Base-by-base conservation (phyloP, 169 alveolate species). In the Eimeria zaria region DNA sequence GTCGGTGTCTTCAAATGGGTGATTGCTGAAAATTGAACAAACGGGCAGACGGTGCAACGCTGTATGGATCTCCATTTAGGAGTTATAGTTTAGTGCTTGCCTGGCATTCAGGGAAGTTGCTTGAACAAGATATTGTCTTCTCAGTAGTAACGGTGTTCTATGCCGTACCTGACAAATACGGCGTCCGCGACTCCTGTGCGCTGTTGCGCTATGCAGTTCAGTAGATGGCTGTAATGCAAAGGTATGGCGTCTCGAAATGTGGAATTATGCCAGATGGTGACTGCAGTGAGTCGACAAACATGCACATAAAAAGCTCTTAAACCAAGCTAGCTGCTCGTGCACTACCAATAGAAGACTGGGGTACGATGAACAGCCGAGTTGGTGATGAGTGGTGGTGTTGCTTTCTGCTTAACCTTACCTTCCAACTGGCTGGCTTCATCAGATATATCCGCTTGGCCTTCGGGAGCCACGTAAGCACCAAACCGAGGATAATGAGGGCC, bases 191-290 rank as follows among this genome's bases (percentile, higher is more conserved):
- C 33, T 62, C 93, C 93, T 41, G 83, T 87, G 93, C 93, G 93
- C 58, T 60, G 39, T 20, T 87, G 81, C 67, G 93, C 83, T 22
- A 87, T 39, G 81, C 93, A 87, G 62, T 87, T 87, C 7, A 87
- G 12, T 0, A 87, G 60, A 22, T 87, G 93, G 46, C 81, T 87
- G 80, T 87, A 87, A 83, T 87, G 81, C 78, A 87, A 24, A 24
- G 93, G 93, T 30, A 87, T n/a, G 22, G 93, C 18, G 71, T 87
- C 93, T 30, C 93, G 58, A 18, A 87, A 71, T 11, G 93, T 87
- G n/a, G 93, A 58, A 51, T 87, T 87, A 22, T 87, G 93, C 93
- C 93, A 87, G 41, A 87, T 60, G 46, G 93, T 87, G 8, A 87
- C 93, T 87, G 93, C 93, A 41, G 30, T 11, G 51, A n/a, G 55